These are phyloP conservation scores for Chalaropsis ovoidea DNA, from an alignment of 2,329 filamentous ascomycete species.

Conservation along the genomic window DNA sequence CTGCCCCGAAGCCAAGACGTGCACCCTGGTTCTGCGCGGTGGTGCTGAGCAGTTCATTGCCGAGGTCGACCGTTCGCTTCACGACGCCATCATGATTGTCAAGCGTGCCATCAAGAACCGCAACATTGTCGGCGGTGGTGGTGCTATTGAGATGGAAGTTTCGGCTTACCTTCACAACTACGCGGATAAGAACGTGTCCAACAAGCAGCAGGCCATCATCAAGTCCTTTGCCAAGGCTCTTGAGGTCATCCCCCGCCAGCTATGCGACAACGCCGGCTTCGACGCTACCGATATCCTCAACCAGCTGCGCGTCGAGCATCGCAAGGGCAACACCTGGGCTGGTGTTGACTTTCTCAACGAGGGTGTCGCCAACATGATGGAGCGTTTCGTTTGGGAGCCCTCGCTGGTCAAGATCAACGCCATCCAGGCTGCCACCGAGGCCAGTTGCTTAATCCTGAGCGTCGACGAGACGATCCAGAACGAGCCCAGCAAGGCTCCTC, in stretches of 20 bases:
- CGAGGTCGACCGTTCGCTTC: conserved; percentile 91
- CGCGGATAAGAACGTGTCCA: conserved; percentile 80
- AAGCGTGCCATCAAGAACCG: conserved; percentile 95
- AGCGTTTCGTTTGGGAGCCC: conserved; percentile 94
- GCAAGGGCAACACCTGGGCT: conserved; percentile 85
- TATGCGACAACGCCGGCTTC: conserved; percentile 97
- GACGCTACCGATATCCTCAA: conserved; percentile 98
- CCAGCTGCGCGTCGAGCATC: conserved; percentile 88
- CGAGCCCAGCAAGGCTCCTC: conserved; percentile 78
- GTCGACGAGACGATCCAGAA: conserved; percentile 99
- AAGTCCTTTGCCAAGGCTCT: conserved; percentile 96
- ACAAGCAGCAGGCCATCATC: conserved; percentile 96
- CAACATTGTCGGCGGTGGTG: conserved; percentile 88
- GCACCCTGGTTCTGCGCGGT: conserved; percentile 87
- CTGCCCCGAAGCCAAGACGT: conserved; percentile 91
- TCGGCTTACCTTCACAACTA: conserved; percentile 87
- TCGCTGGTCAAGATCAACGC: conserved; percentile 94
- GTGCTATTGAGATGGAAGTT: conserved; percentile 92
- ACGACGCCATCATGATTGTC: conserved; percentile 99
- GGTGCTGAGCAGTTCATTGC: conserved; percentile 99
- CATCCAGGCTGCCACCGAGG: conserved; percentile 90
- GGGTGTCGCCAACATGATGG: conserved; percentile 88
- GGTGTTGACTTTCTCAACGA: conserved; percentile 92
- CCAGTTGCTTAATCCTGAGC: conserved; percentile 84
- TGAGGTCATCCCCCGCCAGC: conserved; percentile 89